Base-by-base conservation (phyloP, 768 basidiomycete genomes). In the Suillus americanus region DNA sequence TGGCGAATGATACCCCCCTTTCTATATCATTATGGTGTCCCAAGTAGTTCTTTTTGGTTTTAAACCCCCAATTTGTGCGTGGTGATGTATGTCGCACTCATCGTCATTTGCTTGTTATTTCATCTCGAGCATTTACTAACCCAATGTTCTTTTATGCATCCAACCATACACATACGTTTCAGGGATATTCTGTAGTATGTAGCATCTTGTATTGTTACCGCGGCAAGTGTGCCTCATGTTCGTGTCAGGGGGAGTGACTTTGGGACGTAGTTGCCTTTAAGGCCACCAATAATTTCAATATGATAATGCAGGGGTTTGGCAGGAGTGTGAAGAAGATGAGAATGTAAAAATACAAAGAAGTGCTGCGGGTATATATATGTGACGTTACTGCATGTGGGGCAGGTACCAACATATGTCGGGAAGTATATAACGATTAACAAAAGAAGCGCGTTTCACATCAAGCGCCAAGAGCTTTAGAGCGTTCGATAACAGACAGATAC, bases 401-500 rank as follows among this genome's bases (percentile, higher is more conserved):
- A 59, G 57, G 57, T 59, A 59, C 57, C 57, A 59, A 59, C 38
- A 59, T 41, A 30, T 28, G 50, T 20, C 8, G 54, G 33, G 5
- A n/a, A 38, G 30, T 53, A 18, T 51, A 28, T 53, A 28, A 50
- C 16, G 4, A 28, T 30, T 8, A 53, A 57, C 37, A 5, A 41
- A 59, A 59, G 25, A 59, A 59, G 28, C 4, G 0, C 10, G 16
- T 28, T 18, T 38, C 38, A 20, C 12, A 16, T 25, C 28, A 62
- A 20, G 51, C 16, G 43, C 35, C 63, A 37, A 23, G 23, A 20
- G 12, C 40, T 40, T 66, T 57, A 35, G 63, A 60, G 23, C 67
- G 67, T 8, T 46, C 59, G 46, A 63, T 54, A 43, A 68, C 61
- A n/a, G 63, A 48, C 20, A 62, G 60, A 55, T 68, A 69, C 68